phyloP scores from a whole-genome alignment of 805 yeast genomes.

The Lachancea cidri region DNA sequence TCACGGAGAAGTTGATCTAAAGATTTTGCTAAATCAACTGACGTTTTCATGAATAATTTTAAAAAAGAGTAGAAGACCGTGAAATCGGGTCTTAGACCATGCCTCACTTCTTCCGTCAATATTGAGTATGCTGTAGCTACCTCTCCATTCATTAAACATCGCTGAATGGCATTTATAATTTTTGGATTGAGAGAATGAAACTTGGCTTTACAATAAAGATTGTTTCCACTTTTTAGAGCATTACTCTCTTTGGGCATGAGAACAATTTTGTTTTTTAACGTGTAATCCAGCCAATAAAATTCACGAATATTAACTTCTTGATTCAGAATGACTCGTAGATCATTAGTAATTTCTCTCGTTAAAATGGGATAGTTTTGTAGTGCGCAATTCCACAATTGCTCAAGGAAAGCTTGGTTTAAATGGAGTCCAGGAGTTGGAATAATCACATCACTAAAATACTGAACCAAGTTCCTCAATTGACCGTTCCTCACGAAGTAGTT shows the following conservation, averaged over 20 bases:
- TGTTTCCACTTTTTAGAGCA: neutral
- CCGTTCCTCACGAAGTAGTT: slow-evolving; percentile 23
- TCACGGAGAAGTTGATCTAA: slow-evolving; percentile 16
- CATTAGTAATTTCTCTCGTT: slow-evolving; percentile 20
- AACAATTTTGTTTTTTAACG: slow-evolving; percentile 4
- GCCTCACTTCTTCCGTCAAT: slow-evolving; percentile 17
- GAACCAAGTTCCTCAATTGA: slow-evolving; percentile 13
- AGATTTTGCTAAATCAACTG: slow-evolving; percentile 14
- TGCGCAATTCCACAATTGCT: slow-evolving; percentile 21
- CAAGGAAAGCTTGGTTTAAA: slow-evolving; percentile 11
- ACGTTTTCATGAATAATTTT: slow-evolving; percentile 14
- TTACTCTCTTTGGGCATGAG: neutral
- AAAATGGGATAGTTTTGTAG: slow-evolving; percentile 18
- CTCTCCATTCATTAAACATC: slow-evolving; percentile 3
- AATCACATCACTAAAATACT: slow-evolving; percentile 14
- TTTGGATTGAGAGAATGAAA: slow-evolving; percentile 10
- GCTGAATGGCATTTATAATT: slow-evolving; percentile 1
- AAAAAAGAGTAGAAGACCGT: slow-evolving; percentile 19
- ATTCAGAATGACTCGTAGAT: slow-evolving; percentile 15
- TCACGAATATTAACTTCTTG: slow-evolving; percentile 9
- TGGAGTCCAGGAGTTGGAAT: neutral
- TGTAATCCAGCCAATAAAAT: slow-evolving; percentile 12
- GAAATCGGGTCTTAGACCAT: slow-evolving; percentile 21
- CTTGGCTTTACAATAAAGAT: slow-evolving; percentile 5
- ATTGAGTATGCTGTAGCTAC: slow-evolving; percentile 13